Percentiles rank a stretch among this genome's conserved stretches.
Conservation (phyloP, 805 yeast species). For the Candida rishiriensis region DNA sequence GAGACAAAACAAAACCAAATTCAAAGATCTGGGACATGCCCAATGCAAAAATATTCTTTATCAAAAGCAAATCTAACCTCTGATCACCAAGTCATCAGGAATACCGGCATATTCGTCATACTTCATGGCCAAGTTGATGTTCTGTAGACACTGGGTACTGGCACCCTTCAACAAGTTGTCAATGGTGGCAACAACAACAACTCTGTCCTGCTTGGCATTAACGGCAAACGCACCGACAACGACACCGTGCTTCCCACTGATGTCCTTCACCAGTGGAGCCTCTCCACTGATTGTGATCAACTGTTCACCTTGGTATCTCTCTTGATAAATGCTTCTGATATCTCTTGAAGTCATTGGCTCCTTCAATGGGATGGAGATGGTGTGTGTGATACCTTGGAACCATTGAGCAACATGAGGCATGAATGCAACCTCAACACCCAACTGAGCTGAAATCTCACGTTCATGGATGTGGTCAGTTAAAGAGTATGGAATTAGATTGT, state of each 20-base stretch:
- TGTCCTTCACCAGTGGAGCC: constrained; percentile 87
- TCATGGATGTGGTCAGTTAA: constrained; percentile 97
- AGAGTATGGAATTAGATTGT: constrained; percentile 92
- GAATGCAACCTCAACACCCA: constrained; percentile 79
- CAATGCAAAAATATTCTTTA: too few relatives aligned
- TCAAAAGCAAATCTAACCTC: constrained; percentile 31
- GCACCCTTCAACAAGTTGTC: constrained; percentile 98
- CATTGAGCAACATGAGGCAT: constrained; percentile 98
- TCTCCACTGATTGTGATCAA: constrained; percentile 84
- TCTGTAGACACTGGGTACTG: constrained; percentile 96
- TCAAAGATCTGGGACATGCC: too few relatives aligned
- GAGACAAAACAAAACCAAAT: too few relatives aligned
- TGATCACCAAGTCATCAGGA: constrained; percentile 61
- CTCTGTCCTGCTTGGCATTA: constrained; percentile 81
- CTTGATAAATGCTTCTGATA: constrained; percentile 79
- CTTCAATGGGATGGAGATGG: constrained; percentile 85
- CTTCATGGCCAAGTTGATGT: constrained; percentile 84
- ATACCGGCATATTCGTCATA: constrained; percentile 95
- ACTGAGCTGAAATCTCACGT: constrained; percentile 78
- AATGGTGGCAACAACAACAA: constrained; percentile 90
- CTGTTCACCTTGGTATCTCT: constrained; percentile 81
- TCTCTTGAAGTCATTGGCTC: constrained; percentile 72
- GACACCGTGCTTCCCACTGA: constrained; percentile 91
- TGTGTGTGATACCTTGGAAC: constrained; percentile 97
- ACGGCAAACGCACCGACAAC: constrained; percentile 96